Evolutionary conservation across 257 asterid genomes (phyloP).

Genomic region (Scutellaria galericulata): DNA sequence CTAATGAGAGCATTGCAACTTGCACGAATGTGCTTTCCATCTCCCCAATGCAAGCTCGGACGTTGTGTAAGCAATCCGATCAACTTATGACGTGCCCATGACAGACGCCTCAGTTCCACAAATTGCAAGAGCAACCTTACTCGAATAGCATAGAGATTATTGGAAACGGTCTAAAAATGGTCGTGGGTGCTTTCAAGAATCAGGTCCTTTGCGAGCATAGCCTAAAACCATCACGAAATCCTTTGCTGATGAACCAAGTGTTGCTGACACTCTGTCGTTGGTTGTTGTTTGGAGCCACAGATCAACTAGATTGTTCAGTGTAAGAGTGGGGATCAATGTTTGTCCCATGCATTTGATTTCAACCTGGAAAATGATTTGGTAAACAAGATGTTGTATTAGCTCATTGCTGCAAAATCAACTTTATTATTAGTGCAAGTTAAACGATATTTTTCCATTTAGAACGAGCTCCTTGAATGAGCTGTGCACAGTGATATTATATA

Average conservation of each 20-base stretch:
- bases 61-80: background rate
- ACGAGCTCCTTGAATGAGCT: background rate
- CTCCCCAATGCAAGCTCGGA: background rate
- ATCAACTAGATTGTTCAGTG: conserved; percentile 69
- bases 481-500: conserved; percentile 4
- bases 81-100: background rate
- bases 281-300: conserved; percentile 71
- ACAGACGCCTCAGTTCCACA: background rate
- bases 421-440: background rate
- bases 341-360: conserved; percentile 90
- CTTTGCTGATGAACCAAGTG: conserved; percentile 86
- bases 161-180: conserved; percentile 15
- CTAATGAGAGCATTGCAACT: conserved; percentile 14
- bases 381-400: conserved; percentile 5
- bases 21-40: background rate
- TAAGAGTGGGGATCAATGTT: conserved; percentile 65
- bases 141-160: conserved; percentile 8
- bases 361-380: conserved; percentile 51
- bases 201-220: conserved; percentile 63
- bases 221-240: conserved; percentile 84
- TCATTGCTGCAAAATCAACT: background rate
- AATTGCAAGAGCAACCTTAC: background rate
- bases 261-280: conserved; percentile 55
- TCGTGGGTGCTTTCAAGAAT: conserved; percentile 34
- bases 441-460: background rate